Base-by-base conservation (phyloP, 2,329 filamentous ascomycete species). In the Monosporascus sp. region DNA sequence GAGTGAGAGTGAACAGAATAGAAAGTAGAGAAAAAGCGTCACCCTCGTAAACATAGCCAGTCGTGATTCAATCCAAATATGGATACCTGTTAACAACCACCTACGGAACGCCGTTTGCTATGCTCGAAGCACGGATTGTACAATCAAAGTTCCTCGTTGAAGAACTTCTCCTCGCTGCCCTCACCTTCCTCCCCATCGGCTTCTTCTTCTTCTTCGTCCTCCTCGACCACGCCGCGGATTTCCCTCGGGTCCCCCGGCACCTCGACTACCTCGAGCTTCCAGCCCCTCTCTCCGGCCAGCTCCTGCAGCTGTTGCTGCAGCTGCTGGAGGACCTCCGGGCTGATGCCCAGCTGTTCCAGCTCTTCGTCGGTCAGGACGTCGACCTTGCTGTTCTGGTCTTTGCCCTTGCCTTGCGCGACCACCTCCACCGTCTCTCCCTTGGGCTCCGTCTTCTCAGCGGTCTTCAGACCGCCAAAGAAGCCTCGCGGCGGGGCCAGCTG, bases 191-290 rank as follows among this genome's bases (percentile, higher is more conserved):
- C 50, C 47, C 54, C 53, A 39, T 65, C 63, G 17, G 65, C 68
- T 9, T 77, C 74, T 1, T 77, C 74, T 1, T 81, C 74, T 1
- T 81, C 78, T 3, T 77, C 77, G 14, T 81, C 79, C 2, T 73
- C 72, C 27, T 87, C 84, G 17, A 93, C 79, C 43, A 89, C 82
- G 0, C 87, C 89, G 45, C 87, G 75, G 41, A 93, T 81, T 65
- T 90, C 86, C 56, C 82, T 73, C 22, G 80, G 65, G 5, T 77
- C 72, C 22, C 81, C 78, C 1, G 85, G 81, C 11, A 83, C 77
- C 63, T 94, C 87, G 1, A 94, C 82, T 15, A 94, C 77, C 68
- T 94, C 89, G 54, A 96, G 74, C 62, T 85, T 88, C 90, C 91
- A 96, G 17, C 84, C 83, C 58, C 84, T 81, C 7, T 86, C 83